These are phyloP conservation scores for Stagonosporopsis vannaccii DNA, from an alignment of 2,329 filamentous ascomycete species.

Conservation along the genomic window DNA sequence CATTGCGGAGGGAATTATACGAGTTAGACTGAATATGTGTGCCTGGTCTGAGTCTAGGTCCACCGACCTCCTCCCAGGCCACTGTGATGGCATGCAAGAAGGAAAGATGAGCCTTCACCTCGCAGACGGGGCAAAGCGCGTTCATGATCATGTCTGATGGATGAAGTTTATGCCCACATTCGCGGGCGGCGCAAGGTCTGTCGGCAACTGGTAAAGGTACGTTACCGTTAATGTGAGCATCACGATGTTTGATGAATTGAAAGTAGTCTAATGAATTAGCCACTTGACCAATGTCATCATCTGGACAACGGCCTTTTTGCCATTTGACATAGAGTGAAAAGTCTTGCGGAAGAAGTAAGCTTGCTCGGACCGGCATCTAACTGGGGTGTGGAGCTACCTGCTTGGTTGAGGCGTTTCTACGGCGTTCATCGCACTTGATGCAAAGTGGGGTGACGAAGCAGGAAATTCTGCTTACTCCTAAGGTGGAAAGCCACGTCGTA, in stretches of 20 bases:
- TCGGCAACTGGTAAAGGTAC: background rate
- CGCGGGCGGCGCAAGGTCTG: background rate
- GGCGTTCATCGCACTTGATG: background rate
- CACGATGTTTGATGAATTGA: slow-evolving; percentile 3
- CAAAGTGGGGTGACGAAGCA: no score
- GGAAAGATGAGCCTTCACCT: background rate
- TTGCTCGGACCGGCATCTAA: background rate
- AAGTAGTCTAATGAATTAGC: background rate
- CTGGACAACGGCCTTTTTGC: background rate
- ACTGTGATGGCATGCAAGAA: slow-evolving; percentile 2
- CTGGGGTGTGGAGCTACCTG: background rate
- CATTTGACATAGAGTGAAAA: slow-evolving; percentile 8
- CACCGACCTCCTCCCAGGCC: slow-evolving; percentile 4
- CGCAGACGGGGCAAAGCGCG: slow-evolving; percentile 5
- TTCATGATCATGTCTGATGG: background rate
- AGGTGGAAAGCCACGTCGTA: no score
- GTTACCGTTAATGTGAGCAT: background rate
- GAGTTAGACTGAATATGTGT: background rate
- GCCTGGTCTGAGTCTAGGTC: background rate
- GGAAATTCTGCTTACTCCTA: background rate
- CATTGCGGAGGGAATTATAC: background rate
- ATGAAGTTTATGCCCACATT: background rate
- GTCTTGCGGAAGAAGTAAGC: background rate
- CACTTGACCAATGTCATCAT: background rate
- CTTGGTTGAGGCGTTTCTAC: background rate